Evolutionary conservation across 495 filamentous ascomycete genomes (phyloP).

Genomic region (Talaromyces borbonicus): DNA sequence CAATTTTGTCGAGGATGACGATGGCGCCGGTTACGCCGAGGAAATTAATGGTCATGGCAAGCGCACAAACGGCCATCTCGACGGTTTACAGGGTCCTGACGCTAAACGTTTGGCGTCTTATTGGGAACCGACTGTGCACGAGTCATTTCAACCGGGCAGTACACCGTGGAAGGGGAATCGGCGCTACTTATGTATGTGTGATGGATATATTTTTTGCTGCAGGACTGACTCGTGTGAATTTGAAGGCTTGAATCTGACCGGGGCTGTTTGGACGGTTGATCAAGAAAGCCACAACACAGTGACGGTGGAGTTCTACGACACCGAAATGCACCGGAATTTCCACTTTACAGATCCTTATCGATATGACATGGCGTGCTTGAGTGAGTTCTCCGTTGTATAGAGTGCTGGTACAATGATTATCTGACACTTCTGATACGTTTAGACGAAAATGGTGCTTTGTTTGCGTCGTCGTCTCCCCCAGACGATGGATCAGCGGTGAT

Average conservation of each 20-base stretch:
- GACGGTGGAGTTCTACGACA: slow-evolving; percentile 95
- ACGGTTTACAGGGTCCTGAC: slow-evolving; percentile 30
- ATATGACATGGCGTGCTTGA: slow-evolving; percentile 91
- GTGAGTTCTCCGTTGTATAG: too few species aligned
- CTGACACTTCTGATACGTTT: not conserved
- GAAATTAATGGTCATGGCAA: slow-evolving; percentile 53
- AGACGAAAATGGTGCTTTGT: slow-evolving; percentile 77
- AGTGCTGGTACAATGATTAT: too few species aligned
- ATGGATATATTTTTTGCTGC: not conserved
- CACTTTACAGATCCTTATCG: slow-evolving; percentile 91
- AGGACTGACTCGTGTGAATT: slow-evolving; percentile 18
- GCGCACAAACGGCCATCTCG: slow-evolving; percentile 44
- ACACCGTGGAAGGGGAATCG: slow-evolving; percentile 93
- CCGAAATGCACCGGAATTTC: slow-evolving; percentile 82
- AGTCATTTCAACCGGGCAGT: slow-evolving; percentile 82
- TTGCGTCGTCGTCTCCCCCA: slow-evolving; percentile 62
- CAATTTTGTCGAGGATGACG: slow-evolving; percentile 89
- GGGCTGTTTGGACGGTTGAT: slow-evolving; percentile 93
- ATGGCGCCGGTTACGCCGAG: slow-evolving; percentile 81
- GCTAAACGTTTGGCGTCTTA: slow-evolving; percentile 52
- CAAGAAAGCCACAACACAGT: slow-evolving; percentile 92
- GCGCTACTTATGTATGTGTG: slow-evolving; percentile 66
- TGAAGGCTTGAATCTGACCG: slow-evolving; percentile 77
- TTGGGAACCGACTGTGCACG: slow-evolving; percentile 63
- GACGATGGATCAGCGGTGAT: slow-evolving; percentile 64